Base-by-base conservation (phyloP, 345 rosid genomes). In the Ceriops decandra region DNA sequence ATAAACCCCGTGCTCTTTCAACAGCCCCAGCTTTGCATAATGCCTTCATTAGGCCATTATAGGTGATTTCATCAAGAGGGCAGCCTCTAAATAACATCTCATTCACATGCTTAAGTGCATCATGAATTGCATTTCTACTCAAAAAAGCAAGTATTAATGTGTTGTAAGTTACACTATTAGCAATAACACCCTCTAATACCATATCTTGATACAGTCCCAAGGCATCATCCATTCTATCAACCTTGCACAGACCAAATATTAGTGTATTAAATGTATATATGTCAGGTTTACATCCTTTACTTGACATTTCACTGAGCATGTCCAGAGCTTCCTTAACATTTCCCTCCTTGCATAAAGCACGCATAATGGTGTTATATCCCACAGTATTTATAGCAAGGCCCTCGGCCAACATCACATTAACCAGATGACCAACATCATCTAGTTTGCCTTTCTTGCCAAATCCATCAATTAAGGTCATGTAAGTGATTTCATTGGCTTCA, bases 61-160 rank as follows among this genome's bases (percentile, higher is more conserved):
- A 93, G 21, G 97, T 87, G 62, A 85, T 86, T 63, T 84, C 86
- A 64, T 90, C 96, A 10, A 84, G 92, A 28, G 79, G 65, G 11
- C 85, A 90, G 62, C 97, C 97, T 67, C 86, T 86, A 71, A 85
- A 88, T 60, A 83, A 60, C 98, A 93, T 90, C 67, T 90, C 96
- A 10, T 83, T 86, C 3, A 89, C 86, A 68, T 90, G 90, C 74
- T 87, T 85, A 64, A 80, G 74, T 57, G 96, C 96, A 80, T 87
- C 96, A 77, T 84, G 84, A 64, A 85, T 74, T 27, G 74, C 85
- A 17, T 83, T 91, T 67, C 83, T 85, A 72, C 83, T 81, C 1
- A 90, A 60, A 80, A 82, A 87, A 20, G 89, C 85, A 32, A 68
- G 80, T 66, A 90, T 86, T 69, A 93, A 62, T 0, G 85, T 87